phyloP scores from a whole-genome alignment of 768 basidiomycete genomes.

The Tricholoma flavovirens region DNA sequence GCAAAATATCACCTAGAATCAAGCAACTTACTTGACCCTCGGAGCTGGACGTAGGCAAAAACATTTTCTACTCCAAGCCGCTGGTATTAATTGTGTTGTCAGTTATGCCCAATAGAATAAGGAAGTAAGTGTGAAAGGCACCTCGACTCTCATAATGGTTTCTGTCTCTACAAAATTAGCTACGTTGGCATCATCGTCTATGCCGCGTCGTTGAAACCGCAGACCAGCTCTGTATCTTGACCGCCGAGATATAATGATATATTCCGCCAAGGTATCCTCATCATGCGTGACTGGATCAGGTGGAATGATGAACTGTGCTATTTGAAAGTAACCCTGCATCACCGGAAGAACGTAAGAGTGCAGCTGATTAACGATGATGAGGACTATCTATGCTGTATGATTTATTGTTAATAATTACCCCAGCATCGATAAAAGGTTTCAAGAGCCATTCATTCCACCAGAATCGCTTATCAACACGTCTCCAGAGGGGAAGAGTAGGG shows the following conservation, averaged over 20 bases:
- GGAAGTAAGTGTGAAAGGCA: slow-evolving; percentile 24
- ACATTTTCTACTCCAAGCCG: slow-evolving; percentile 70
- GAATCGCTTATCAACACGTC: slow-evolving; percentile 82
- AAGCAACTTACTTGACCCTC: slow-evolving; percentile 74
- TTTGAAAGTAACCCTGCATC: slow-evolving; percentile 90
- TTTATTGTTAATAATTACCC: slow-evolving; percentile 43
- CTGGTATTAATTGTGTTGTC: slow-evolving; percentile 28
- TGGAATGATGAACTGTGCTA: slow-evolving; percentile 60
- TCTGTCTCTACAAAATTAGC: slow-evolving; percentile 98
- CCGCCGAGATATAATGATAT: slow-evolving; percentile 79
- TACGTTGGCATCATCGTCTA: slow-evolving; percentile 89
- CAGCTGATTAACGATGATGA: slow-evolving; percentile 35
- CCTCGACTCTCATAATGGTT: slow-evolving; percentile 79
- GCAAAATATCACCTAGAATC: neutral
- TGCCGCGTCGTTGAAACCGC: slow-evolving; percentile 89
- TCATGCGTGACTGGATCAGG: slow-evolving; percentile 38
- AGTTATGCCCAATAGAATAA: neutral
- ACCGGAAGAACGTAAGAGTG: slow-evolving; percentile 86
- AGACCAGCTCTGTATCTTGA: slow-evolving; percentile 88
- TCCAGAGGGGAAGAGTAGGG: slow-evolving; percentile 81
- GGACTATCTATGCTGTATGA: neutral
- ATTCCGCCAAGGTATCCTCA: slow-evolving; percentile 56
- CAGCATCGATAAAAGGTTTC: slow-evolving; percentile 81
- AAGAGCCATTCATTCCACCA: slow-evolving; percentile 96
- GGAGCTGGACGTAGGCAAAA: slow-evolving; percentile 85